Conservation (phyloP, 2,329 filamentous ascomycete species). For the Aspergillaceae sp. region DNA sequence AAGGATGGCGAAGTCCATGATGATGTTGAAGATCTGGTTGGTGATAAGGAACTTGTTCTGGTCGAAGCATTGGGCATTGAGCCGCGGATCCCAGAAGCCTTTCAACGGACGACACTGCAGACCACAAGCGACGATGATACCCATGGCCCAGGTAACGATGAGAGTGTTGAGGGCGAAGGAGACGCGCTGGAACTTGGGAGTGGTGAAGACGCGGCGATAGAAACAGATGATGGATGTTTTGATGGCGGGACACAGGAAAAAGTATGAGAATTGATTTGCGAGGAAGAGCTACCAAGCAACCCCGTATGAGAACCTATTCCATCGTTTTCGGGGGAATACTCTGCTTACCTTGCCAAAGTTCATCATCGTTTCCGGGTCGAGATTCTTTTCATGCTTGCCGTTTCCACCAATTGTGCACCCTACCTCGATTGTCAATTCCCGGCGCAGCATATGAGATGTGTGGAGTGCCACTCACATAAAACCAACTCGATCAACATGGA, state of each 20-base stretch:
- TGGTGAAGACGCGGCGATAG: constrained; percentile 27
- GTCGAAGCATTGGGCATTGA: constrained; percentile 21
- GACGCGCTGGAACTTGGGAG: constrained; percentile 18
- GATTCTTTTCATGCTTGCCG: constrained; percentile 14
- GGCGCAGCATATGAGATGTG: neutral
- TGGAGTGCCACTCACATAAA: constrained; percentile 16
- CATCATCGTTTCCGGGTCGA: constrained; percentile 15
- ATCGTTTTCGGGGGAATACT: neutral
- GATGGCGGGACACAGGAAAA: constrained; percentile 22
- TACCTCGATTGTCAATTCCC: constrained; percentile 1
- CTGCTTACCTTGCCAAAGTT: constrained; percentile 23
- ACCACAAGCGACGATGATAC: constrained; percentile 24
- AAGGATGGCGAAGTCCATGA: constrained; percentile 27
- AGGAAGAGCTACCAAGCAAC: constrained; percentile 19
- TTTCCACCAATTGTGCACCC: constrained; percentile 27
- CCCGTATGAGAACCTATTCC: neutral
- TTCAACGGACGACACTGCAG: constrained; percentile 23
- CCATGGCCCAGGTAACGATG: constrained; percentile 20
- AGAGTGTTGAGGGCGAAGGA: constrained; percentile 21
- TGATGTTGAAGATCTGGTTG: constrained; percentile 26
- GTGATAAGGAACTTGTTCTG: constrained; percentile 22
- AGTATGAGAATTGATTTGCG: constrained; percentile 28
- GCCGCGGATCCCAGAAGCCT: constrained; percentile 23
- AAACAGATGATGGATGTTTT: constrained; percentile 29
- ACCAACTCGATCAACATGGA: constrained; percentile 23